Evolutionary conservation across 306 rosid genomes (phyloP), one percentile per base, ranked within the genome.

Genomic region (Gastrolobium bilobum): DNA sequence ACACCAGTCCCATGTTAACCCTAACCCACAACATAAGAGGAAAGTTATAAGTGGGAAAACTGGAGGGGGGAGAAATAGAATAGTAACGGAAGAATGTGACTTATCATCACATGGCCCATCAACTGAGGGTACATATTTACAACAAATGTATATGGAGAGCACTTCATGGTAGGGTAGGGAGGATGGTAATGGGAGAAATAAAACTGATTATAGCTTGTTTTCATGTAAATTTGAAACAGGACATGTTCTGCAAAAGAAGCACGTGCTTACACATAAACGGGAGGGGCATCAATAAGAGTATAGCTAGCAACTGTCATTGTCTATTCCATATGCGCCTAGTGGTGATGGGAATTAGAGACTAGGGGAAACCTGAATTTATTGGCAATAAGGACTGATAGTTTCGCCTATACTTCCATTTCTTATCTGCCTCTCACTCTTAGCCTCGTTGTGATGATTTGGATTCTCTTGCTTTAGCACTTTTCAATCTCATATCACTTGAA

Each of bases 251-350:
- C 61, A 86, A 86, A 83, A 67, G 81, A 78, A 73, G 82, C 93
- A 87, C 89, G 95, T 90, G 93, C 87, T 73, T 87, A 77, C 84
- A 79, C 90, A 87, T 79, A 85, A 83, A 86, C 79, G 75, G 90
- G 82, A 87, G 87, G 62, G 86, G 86, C 92, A 92, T 84, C 68
- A 87, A 89, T 86, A 52, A 84, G 76, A 89, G 85, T 83, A 50
- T 72, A 72, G 86, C 57, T 79, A 88, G 88, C 97, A 90, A 88
- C 79, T 86, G 97, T 92, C 98, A 48, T 71, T 92, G 90, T 94
- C 97, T 86, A 66, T 88, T 78, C 85, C 87, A 85, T 88, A 84
- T 86, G 71, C 87, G 72, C 76, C 80, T 70, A 84, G 67, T 81
- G 80, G 67, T 69, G 68, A 72, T 87, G 86, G 78, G 79, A 85